A percentile compares a stretch with the other conserved stretches of the same genome.
Conservation (phyloP, 2,329 filamentous ascomycete genomes). For the Lojkania enalia region DNA sequence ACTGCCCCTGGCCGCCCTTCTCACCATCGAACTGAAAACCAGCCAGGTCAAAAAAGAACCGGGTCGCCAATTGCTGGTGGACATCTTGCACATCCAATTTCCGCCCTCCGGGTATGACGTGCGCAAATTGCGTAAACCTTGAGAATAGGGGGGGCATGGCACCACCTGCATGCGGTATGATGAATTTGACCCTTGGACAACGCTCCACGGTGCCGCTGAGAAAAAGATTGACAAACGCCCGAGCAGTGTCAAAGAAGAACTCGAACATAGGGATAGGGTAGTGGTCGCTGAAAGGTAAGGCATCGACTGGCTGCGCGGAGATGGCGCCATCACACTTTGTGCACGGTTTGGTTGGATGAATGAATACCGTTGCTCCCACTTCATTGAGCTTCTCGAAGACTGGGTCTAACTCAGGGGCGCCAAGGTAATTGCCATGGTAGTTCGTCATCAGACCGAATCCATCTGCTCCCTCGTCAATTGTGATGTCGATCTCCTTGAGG, state of each 20-base stretch:
- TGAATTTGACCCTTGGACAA: constrained; percentile 52
- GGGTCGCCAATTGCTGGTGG: constrained; percentile 37
- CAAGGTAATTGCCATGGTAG: constrained; percentile 57
- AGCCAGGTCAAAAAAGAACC: constrained; percentile 59
- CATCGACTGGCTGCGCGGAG: constrained; percentile 24
- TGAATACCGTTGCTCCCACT: constrained; percentile 55
- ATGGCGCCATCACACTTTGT: constrained; percentile 28
- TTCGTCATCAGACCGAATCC: constrained; percentile 59
- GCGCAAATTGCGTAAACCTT: constrained; percentile 48
- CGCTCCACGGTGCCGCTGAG: constrained; percentile 51
- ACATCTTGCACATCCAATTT: constrained; percentile 31
- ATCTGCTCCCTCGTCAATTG: constrained; percentile 51
- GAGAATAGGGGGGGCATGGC: constrained; percentile 51
- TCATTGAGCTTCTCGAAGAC: constrained; percentile 56
- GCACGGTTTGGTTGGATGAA: constrained; percentile 59
- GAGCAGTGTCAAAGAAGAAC: constrained; percentile 59
- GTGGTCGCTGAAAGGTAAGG: constrained; percentile 41
- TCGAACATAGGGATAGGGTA: constrained; percentile 54
- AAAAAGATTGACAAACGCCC: constrained; percentile 55
- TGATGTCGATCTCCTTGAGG: constrained; percentile 53
- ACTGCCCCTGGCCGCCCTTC: constrained; percentile 47
- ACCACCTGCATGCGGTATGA: constrained; percentile 56
- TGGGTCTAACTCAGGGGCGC: constrained; percentile 49
- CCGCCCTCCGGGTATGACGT: constrained; percentile 42
- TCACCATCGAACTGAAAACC: constrained; percentile 52